Evolutionary conservation across 495 filamentous ascomycete genomes (phyloP).

Genomic region (Podospora didyma): DNA sequence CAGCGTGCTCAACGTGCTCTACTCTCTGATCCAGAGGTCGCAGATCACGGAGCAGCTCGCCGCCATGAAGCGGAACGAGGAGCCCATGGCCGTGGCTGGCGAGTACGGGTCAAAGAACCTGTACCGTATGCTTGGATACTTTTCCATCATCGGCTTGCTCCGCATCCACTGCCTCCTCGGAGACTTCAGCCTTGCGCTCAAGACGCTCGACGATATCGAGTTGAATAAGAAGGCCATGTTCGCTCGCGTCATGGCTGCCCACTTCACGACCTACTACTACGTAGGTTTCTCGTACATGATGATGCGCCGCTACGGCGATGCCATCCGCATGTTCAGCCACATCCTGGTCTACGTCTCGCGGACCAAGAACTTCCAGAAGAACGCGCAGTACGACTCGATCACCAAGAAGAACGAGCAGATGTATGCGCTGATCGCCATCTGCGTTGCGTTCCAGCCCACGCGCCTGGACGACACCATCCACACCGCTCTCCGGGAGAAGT

Average conservation of each 20-base stretch:
- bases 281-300: slow-evolving; percentile 99
- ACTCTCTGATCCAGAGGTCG: slow-evolving; percentile 95
- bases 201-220: slow-evolving; percentile 98
- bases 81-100: slow-evolving; percentile 77
- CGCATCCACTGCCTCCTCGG: slow-evolving; percentile 95
- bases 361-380: slow-evolving; percentile 99
- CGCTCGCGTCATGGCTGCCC: slow-evolving; percentile 97
- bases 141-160: slow-evolving; percentile 95
- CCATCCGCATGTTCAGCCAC: slow-evolving; percentile 99
- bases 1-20: slow-evolving; percentile 97
- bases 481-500: slow-evolving; percentile 96
- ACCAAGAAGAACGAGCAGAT: slow-evolving; percentile 99
- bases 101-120: slow-evolving; percentile 90
- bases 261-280: slow-evolving; percentile 99
- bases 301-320: slow-evolving; percentile 98
- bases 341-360: slow-evolving; percentile 98
- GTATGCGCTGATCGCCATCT: slow-evolving; percentile 98
- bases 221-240: slow-evolving; percentile 99
- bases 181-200: slow-evolving; percentile 95
- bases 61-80: slow-evolving; percentile 90
- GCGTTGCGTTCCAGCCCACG: slow-evolving; percentile 93
- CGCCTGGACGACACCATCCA: slow-evolving; percentile 98
- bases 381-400: slow-evolving; percentile 93
- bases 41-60: slow-evolving; percentile 96
- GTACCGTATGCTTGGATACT: slow-evolving; percentile 98